Percentiles rank a stretch among this genome's conserved stretches.
These are phyloP conservation scores for Massarina eburnea DNA, from an alignment of 2,329 filamentous ascomycete species.

Conservation along the genomic window DNA sequence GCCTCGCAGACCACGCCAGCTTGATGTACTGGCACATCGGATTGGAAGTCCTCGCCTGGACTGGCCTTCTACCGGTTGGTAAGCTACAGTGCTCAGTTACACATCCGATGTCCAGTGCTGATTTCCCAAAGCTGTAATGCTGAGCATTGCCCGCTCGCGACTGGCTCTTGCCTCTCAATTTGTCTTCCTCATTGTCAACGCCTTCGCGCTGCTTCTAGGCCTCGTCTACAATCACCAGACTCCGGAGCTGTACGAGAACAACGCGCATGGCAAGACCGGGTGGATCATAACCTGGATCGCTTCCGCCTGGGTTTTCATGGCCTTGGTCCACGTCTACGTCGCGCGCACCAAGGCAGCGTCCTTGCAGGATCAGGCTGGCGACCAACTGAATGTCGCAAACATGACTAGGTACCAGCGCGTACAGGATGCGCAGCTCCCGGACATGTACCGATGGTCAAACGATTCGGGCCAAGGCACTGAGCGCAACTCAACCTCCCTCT, in stretches of 20 bases:
- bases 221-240: constrained; percentile 73
- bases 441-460: constrained; percentile 42
- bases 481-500: constrained; percentile 65
- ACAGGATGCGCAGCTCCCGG: constrained; percentile 27
- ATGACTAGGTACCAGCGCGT: constrained; percentile 45
- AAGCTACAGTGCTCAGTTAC: constrained; percentile 39
- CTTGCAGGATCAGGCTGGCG: constrained; percentile 16
- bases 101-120: constrained; percentile 15
- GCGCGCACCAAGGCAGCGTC: constrained; percentile 45
- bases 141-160: constrained; percentile 79
- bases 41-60: constrained; percentile 72
- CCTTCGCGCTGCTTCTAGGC: constrained; percentile 43
- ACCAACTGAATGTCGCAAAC: constrained; percentile 37
- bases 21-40: constrained; percentile 70
- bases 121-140: constrained; percentile 68
- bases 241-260: constrained; percentile 82
- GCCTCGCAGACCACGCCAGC: constrained; percentile 54
- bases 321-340: constrained; percentile 64
- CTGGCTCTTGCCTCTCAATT: constrained; percentile 71
- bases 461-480: constrained; percentile 68
- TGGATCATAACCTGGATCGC: constrained; percentile 80
- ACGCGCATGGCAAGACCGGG: constrained; percentile 84
- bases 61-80: constrained; percentile 72
- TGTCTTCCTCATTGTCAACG: constrained; percentile 47
- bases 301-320: constrained; percentile 69